phyloP scores from a whole-genome alignment of 2,329 filamentous ascomycete species.

The Hypoxylon sp. region DNA sequence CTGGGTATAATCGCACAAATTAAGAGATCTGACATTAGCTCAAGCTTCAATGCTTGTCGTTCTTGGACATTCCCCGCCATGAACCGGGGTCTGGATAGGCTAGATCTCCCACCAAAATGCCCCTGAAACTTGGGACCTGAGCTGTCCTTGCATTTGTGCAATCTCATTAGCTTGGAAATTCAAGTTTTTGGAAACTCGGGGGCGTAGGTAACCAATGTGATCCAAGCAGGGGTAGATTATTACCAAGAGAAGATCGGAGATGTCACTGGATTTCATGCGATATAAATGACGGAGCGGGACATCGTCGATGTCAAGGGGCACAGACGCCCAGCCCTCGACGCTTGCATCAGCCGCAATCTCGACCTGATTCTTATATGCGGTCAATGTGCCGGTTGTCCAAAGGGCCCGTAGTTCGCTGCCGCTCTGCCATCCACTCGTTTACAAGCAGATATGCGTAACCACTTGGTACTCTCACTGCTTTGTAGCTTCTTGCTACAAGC shows the following conservation, averaged over 20 bases:
- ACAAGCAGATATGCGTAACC: constrained; percentile 43
- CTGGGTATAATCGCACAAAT: constrained; percentile 19
- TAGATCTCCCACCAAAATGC: constrained; percentile 3
- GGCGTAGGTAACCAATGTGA: constrained; percentile 10
- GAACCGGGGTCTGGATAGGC: constrained; percentile 24
- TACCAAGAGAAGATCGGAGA: constrained; percentile 1
- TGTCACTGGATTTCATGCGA: constrained; percentile 38
- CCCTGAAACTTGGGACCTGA: constrained; percentile 37
- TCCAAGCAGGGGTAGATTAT: constrained; percentile 18
- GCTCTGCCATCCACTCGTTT: constrained; percentile 40
- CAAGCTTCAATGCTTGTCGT: constrained; percentile 9
- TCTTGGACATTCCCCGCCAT: constrained; percentile 33
- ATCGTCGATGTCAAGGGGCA: constrained; percentile 18
- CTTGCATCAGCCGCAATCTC: constrained; percentile 11
- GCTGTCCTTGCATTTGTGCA: constrained; percentile 44
- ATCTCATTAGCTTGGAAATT: constrained; percentile 47
- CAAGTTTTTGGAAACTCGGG: constrained; percentile 35
- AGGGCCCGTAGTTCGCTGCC: constrained; percentile 20
- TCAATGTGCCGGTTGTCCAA: constrained; percentile 24
- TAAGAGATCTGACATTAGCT: constrained; percentile 20
- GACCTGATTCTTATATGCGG: constrained; percentile 41
- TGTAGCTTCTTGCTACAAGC: constrained; percentile 51
- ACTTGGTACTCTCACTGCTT: constrained; percentile 48
- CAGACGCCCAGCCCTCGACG: constrained; percentile 4
- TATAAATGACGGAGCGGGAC: constrained; percentile 39